Percentiles rank a stretch among this genome's conserved stretches.
phyloP scores from a whole-genome alignment of 2,329 filamentous ascomycete species.

The Colletotrichum musicola region DNA sequence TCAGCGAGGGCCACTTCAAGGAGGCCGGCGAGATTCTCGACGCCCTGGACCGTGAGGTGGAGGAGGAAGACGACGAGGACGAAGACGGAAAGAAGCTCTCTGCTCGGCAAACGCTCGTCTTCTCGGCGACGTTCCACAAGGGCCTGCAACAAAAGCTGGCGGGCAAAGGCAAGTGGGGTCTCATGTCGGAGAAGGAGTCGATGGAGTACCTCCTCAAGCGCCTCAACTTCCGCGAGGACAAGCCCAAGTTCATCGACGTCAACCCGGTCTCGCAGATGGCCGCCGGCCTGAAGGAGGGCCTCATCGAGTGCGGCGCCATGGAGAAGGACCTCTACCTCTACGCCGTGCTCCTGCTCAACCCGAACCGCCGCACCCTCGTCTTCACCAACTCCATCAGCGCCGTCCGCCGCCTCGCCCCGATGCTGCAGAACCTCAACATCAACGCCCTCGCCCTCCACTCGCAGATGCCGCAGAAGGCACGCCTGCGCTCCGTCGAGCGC shows the following conservation, averaged over 20 bases:
- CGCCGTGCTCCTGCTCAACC: constrained; percentile 84
- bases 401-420: constrained; percentile 85
- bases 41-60: constrained; percentile 79
- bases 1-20: constrained; percentile 95
- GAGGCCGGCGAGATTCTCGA: constrained; percentile 90
- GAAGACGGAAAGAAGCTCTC: constrained; percentile 59
- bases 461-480: constrained; percentile 95
- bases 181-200: constrained; percentile 79
- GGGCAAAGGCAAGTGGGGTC: constrained; percentile 73
- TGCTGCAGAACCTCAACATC: constrained; percentile 85
- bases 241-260: constrained; percentile 91
- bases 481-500: constrained; percentile 90
- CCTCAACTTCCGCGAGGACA: constrained; percentile 85
- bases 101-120: constrained; percentile 88
- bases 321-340: constrained; percentile 99
- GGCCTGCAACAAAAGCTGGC: constrained; percentile 91
- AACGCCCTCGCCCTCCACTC: constrained; percentile 86
- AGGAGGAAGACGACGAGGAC: constrained; percentile 66
- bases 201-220: constrained; percentile 95
- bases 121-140: constrained; percentile 96
- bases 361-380: constrained; percentile 83
- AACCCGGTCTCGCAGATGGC: constrained; percentile 94
- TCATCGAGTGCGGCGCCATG: constrained; percentile 91
- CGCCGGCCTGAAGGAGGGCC: constrained; percentile 83
- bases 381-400: constrained; percentile 98